A percentile compares a stretch with the other conserved stretches of the same genome.
phyloP scores from a whole-genome alignment of 768 basidiomycete species.

The Termitomyces eurrhizus region DNA sequence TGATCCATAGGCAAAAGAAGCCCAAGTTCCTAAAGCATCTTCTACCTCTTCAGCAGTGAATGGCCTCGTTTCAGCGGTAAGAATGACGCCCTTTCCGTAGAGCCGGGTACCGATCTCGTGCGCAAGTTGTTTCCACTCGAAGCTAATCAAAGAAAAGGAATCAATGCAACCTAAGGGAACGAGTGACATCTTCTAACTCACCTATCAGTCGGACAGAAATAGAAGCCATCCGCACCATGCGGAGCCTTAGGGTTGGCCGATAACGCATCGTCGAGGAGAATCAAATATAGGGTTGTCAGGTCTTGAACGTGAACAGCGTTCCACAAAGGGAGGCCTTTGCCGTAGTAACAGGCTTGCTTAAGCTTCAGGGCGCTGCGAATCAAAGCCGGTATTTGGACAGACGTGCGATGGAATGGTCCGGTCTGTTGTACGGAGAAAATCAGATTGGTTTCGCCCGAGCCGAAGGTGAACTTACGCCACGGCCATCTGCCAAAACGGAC shows the following conservation, averaged over 20 bases:
- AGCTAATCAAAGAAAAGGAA: constrained; percentile 1
- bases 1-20: constrained; percentile 14
- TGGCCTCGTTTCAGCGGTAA: constrained; percentile 10
- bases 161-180: not conserved
- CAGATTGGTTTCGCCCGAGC: not conserved
- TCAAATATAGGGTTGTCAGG: constrained; percentile 7
- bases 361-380: constrained; percentile 15
- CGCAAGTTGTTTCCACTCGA: constrained; percentile 13
- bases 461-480: constrained; percentile 9
- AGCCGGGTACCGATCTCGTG: constrained; percentile 15
- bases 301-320: constrained; percentile 17
- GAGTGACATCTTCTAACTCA: not conserved
- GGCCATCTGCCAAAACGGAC: constrained; percentile 8
- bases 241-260: constrained; percentile 9
- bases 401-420: constrained; percentile 17
- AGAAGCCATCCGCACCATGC: constrained; percentile 13
- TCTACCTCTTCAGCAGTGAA: constrained; percentile 8
- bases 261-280: constrained; percentile 13
- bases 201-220: constrained; percentile 15
- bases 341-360: constrained; percentile 12
- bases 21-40: constrained; percentile 13
- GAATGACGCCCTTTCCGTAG: constrained; percentile 8
- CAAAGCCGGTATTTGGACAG: constrained; percentile 14
- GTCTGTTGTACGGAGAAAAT: constrained; percentile 3
- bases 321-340: constrained; percentile 14